These are phyloP conservation scores for Nepenthes gracilis DNA, from an alignment of 148 eudicot species.

Conservation along the genomic window DNA sequence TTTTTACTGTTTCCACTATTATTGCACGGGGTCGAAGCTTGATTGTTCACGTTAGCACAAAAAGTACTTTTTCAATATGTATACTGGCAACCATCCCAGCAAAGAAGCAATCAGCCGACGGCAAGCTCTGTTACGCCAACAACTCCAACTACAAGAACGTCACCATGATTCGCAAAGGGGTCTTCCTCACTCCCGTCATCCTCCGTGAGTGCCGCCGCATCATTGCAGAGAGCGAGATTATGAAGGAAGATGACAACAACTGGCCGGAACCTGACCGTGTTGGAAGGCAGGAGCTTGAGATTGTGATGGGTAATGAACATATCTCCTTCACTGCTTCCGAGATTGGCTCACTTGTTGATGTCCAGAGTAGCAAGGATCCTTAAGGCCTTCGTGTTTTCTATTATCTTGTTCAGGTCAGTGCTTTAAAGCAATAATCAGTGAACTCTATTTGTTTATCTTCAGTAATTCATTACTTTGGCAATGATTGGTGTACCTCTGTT, in stretches of 20 bases:
- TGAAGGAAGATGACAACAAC: constrained; percentile 79
- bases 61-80: no score
- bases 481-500: neutral
- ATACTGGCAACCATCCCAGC: no score
- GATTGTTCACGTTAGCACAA: no score
- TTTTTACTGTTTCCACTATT: no score
- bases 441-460: no score
- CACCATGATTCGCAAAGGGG: constrained; percentile 1
- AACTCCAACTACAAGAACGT: constrained; percentile 1
- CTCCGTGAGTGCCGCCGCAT: no score
- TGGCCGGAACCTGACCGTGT: constrained; percentile 87
- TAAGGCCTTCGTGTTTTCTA: constrained; percentile 83
- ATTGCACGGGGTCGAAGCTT: no score
- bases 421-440: neutral
- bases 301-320: constrained; percentile 76
- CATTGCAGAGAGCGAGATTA: constrained; percentile 25
- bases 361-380: constrained; percentile 76
- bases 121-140: neutral
- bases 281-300: constrained; percentile 81
- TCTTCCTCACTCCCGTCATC: neutral
- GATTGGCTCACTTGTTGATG: constrained; percentile 91
- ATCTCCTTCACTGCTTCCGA: constrained; percentile 81
- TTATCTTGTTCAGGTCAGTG: constrained; percentile 74
- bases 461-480: no score
- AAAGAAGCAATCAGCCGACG: no score